Conservation (phyloP, 208 protist species). For the Crithidia brevicula region DNA sequence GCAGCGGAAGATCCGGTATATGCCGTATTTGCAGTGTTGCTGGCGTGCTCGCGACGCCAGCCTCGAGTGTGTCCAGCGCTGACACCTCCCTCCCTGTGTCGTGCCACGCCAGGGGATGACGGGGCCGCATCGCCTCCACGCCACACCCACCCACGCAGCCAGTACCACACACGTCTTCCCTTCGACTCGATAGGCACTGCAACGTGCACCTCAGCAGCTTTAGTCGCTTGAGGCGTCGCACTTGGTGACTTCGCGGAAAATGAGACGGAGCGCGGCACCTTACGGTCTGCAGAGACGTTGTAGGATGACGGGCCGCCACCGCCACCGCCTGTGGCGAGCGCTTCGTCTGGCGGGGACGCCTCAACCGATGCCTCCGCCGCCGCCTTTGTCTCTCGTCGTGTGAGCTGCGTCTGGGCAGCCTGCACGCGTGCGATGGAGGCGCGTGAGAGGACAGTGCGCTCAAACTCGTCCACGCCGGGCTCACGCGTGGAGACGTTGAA, state of each 20-base stretch:
- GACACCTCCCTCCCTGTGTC: not conserved
- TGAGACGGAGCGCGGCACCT: conserved; percentile 7
- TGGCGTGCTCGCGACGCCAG: not conserved
- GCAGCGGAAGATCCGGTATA: not conserved
- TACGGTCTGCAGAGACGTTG: not conserved
- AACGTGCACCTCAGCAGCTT: not conserved
- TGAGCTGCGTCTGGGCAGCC: not conserved
- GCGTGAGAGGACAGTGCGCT: not conserved
- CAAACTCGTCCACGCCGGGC: conserved; percentile 4
- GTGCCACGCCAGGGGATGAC: not conserved
- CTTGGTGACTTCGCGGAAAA: too few relatives aligned
- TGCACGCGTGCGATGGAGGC: not conserved
- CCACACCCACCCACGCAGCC: conserved; percentile 11
- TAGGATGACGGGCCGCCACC: not conserved
- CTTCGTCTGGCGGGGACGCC: not conserved
- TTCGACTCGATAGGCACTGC: not conserved
- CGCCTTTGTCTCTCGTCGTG: not conserved
- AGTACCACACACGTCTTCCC: not conserved
- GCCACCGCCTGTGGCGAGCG: not conserved
- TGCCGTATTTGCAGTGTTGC: not conserved
- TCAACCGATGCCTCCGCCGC: not conserved
- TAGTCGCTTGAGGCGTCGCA: not conserved
- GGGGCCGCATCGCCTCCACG: not conserved
- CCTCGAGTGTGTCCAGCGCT: not conserved
- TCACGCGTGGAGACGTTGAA: conserved; percentile 6